These are phyloP conservation scores for Ambrosia artemisiifolia DNA, from an alignment of 129 eudicot species.

Conservation along the genomic window DNA sequence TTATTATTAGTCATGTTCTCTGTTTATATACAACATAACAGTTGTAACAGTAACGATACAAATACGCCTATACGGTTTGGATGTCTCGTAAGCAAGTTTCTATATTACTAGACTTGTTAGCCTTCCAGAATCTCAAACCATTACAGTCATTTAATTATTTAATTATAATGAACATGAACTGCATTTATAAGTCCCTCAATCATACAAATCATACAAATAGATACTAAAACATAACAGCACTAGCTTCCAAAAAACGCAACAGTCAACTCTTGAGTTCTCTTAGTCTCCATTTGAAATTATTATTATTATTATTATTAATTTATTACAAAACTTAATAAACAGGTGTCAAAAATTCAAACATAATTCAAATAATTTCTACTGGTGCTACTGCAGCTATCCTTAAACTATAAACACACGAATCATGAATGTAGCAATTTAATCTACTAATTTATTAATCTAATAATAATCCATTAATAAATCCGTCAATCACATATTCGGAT, in stretches of 20 bases:
- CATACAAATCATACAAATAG: neutral
- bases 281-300: neutral
- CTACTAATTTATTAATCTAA: neutral
- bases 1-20: neutral
- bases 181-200: neutral
- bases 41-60: neutral
- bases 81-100: neutral
- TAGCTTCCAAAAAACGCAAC: neutral
- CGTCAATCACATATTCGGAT: slow-evolving; percentile 10
- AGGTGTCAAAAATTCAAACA: neutral
- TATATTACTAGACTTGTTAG: neutral
- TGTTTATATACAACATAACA: neutral
- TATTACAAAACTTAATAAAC: neutral
- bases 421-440: neutral
- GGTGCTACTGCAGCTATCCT: neutral
- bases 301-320: too few species aligned
- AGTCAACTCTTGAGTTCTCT: neutral
- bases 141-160: neutral
- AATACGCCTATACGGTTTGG: neutral
- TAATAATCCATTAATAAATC: slow-evolving; percentile 2
- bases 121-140: neutral
- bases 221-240: neutral
- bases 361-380: neutral
- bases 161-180: neutral
- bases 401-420: neutral